Percentiles rank a stretch among this genome's conserved stretches.
These are phyloP conservation scores for Quercus mongolica DNA, from an alignment of 306 rosid species.

Conservation along the genomic window DNA sequence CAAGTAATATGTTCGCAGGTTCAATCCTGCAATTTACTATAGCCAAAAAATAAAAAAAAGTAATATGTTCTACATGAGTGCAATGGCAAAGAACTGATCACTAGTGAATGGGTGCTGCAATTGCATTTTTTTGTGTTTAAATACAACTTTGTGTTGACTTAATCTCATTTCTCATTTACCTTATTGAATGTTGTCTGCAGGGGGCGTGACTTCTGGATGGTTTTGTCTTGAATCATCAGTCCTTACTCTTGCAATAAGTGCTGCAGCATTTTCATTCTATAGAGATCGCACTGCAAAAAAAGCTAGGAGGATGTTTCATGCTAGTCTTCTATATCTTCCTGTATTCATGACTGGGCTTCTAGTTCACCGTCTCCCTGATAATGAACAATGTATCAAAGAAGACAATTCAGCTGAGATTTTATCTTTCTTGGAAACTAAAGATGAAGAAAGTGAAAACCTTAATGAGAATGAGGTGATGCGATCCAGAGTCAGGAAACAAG, in stretches of 20 bases:
- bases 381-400: conserved; percentile 35
- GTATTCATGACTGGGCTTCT: conserved; percentile 88
- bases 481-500: conserved; percentile 7
- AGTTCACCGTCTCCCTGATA: conserved; percentile 62
- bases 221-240: conserved; percentile 79
- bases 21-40: too few species aligned
- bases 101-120: too few species aligned
- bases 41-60: too few species aligned
- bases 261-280: conserved; percentile 74
- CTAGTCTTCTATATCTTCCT: conserved; percentile 93
- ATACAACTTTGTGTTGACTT: not conserved
- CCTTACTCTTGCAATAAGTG: conserved; percentile 81
- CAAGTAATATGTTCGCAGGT: too few species aligned
- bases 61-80: too few species aligned
- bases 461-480: conserved; percentile 17
- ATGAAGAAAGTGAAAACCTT: conserved; percentile 23
- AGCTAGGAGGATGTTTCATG: conserved; percentile 88
- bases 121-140: not conserved
- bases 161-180: not conserved
- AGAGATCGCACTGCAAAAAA: conserved; percentile 65
- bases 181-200: conserved; percentile 47
- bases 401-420: conserved; percentile 27
- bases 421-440: conserved; percentile 19
- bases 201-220: conserved; percentile 91
- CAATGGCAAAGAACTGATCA: too few species aligned